A percentile compares a stretch with the other conserved stretches of the same genome.
Conservation (phyloP, 192 early-diverging fungal genomes). For the Rhizoclosmatium globosum region DNA sequence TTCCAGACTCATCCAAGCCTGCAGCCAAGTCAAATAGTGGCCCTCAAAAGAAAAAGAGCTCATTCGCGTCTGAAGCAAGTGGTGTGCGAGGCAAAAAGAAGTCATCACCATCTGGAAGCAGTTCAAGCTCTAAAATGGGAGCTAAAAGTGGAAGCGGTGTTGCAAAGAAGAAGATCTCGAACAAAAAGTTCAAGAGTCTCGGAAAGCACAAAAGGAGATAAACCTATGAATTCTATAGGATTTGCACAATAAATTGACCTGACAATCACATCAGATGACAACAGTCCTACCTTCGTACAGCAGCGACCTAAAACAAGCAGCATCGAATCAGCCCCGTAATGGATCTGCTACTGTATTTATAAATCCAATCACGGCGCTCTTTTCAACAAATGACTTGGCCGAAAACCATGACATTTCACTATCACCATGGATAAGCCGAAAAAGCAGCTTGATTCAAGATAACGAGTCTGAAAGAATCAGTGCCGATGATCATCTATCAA, state of each 20-base stretch:
- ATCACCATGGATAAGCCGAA: not conserved
- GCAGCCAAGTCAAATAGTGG: not conserved
- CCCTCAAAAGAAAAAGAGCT: constrained; percentile 17
- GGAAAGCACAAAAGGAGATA: constrained; percentile 28
- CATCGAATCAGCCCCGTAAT: too few relatives aligned
- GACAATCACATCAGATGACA: too few relatives aligned
- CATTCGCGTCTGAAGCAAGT: not conserved
- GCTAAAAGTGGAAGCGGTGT: constrained; percentile 21
- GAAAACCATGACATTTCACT: not conserved
- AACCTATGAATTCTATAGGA: not conserved
- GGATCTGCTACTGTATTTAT: not conserved
- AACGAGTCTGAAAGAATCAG: not conserved
- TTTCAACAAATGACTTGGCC: not conserved
- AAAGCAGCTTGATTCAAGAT: not conserved
- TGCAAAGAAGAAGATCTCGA: constrained; percentile 33
- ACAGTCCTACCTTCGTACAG: too few relatives aligned
- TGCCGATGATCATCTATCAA: not conserved
- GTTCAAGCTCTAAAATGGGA: constrained; percentile 3
- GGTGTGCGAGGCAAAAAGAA: constrained; percentile 26
- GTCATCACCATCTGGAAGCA: not conserved
- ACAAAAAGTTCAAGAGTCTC: constrained; percentile 34
- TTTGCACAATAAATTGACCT: too few relatives aligned
- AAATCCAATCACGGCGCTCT: not conserved
- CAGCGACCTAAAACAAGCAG: too few relatives aligned
- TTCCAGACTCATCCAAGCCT: constrained; percentile 6